A percentile compares a stretch with the other conserved stretches of the same genome.
These are phyloP conservation scores for Colletotrichum sp. DNA, from an alignment of 2,329 filamentous ascomycete genomes.

Conservation along the genomic window DNA sequence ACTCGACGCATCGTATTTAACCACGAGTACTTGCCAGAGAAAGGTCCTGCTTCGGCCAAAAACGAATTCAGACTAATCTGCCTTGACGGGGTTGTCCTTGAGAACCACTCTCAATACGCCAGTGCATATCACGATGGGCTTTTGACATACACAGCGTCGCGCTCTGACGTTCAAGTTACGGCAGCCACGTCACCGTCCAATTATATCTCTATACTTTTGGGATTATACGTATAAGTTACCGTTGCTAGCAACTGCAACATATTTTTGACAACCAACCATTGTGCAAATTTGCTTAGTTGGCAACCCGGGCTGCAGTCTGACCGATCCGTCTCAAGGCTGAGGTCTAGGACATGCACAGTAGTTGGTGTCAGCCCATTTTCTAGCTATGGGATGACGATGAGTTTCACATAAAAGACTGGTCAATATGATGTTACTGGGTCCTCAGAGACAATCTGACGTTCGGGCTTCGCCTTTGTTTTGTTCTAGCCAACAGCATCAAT, in stretches of 20 bases:
- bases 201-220: neutral
- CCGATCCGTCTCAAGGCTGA: neutral
- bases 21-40: too few relatives aligned
- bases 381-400: neutral
- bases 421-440: neutral
- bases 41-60: too few relatives aligned
- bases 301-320: neutral
- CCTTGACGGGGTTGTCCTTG: too few relatives aligned
- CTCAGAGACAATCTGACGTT: neutral
- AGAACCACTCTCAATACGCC: too few relatives aligned
- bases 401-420: rapidly evolving
- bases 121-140: neutral
- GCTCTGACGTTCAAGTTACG: neutral
- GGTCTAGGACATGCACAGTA: neutral
- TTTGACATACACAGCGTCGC: neutral
- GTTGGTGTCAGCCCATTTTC: neutral
- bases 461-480: neutral
- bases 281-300: neutral
- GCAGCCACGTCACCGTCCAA: neutral
- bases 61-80: too few relatives aligned
- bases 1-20: neutral
- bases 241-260: too few relatives aligned
- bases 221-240: neutral
- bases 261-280: too few relatives aligned
- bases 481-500: neutral